Conservation (phyloP, 2,329 filamentous ascomycete species). For the Aspergillus costaricaensis region DNA sequence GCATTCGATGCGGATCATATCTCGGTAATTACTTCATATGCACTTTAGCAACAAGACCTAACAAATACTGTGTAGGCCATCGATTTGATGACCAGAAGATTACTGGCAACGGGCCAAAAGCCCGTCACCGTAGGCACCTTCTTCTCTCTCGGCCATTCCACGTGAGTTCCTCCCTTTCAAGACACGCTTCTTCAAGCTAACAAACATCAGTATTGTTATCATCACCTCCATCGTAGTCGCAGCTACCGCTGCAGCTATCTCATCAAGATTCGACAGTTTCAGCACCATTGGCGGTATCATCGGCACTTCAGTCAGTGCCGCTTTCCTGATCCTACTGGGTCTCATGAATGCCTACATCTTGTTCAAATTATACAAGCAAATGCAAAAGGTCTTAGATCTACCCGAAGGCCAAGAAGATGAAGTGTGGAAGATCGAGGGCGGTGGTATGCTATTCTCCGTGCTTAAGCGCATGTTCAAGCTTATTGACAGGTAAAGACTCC, state of each 20-base stretch:
- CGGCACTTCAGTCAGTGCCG: conserved; percentile 81
- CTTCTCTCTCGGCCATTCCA: conserved; percentile 91
- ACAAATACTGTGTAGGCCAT: conserved; percentile 62
- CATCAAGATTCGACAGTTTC: conserved; percentile 78
- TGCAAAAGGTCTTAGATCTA: conserved; percentile 61
- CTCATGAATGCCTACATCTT: conserved; percentile 84
- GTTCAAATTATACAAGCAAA: conserved; percentile 70
- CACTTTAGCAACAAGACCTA: not conserved
- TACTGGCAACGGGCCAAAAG: conserved; percentile 80
- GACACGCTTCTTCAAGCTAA: conserved; percentile 5
- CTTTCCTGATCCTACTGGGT: conserved; percentile 79
- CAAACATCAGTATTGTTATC: conserved; percentile 67
- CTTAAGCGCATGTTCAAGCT: conserved; percentile 76
- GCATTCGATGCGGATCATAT: conserved; percentile 98
- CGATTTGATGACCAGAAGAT: conserved; percentile 87
- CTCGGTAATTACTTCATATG: conserved; percentile 46
- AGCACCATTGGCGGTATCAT: conserved; percentile 81
- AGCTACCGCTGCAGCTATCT: conserved; percentile 81
- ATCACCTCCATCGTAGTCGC: conserved; percentile 90
- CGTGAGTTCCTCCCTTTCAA: conserved; percentile 43
- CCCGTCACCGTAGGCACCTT: conserved; percentile 93
- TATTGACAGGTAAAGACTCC: conserved; percentile 52
- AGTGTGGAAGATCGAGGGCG: conserved; percentile 71
- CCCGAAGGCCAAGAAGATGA: conserved; percentile 49
- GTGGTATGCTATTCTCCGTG: conserved; percentile 70